Evolutionary conservation across 495 filamentous ascomycete species (phyloP).

Genomic region (Hypomontagnella monticulosa): DNA sequence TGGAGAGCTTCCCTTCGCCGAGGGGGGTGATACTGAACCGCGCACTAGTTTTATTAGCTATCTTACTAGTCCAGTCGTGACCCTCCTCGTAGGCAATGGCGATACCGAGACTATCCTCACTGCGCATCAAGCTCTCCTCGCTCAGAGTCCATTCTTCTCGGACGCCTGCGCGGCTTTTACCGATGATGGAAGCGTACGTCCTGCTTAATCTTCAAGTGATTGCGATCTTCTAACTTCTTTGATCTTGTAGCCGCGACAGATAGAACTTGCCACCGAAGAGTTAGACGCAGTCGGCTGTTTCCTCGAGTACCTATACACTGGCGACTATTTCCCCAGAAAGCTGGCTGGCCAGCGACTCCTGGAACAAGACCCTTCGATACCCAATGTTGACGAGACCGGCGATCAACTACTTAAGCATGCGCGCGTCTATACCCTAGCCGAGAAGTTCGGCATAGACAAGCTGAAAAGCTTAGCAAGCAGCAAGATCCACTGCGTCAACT

Average conservation of each 20-base stretch:
- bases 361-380: slow-evolving; percentile 66
- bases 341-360: slow-evolving; percentile 63
- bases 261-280: slow-evolving; percentile 75
- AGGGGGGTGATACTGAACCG: slow-evolving; percentile 53
- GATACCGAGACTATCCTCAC: slow-evolving; percentile 69
- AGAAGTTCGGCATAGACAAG: slow-evolving; percentile 76
- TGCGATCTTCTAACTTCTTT: slow-evolving; percentile 8
- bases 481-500: slow-evolving; percentile 90
- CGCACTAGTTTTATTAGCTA: slow-evolving; percentile 63
- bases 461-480: slow-evolving; percentile 80
- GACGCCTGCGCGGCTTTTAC: slow-evolving; percentile 66
- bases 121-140: slow-evolving; percentile 82
- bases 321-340: slow-evolving; percentile 84
- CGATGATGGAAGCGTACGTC: slow-evolving; percentile 59
- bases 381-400: slow-evolving; percentile 73
- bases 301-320: slow-evolving; percentile 91
- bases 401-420: slow-evolving; percentile 85
- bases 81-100: slow-evolving; percentile 74
- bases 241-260: slow-evolving; percentile 63
- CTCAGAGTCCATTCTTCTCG: slow-evolving; percentile 77
- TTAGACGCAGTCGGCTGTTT: slow-evolving; percentile 86
- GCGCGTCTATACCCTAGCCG: slow-evolving; percentile 86
- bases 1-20: slow-evolving; percentile 54
- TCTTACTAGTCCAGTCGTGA: slow-evolving; percentile 82
- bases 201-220: background rate